Percentiles rank a stretch among this genome's conserved stretches.
These are phyloP conservation scores for Medicago ruthenica DNA, from an alignment of 306 rosid genomes.

Conservation along the genomic window DNA sequence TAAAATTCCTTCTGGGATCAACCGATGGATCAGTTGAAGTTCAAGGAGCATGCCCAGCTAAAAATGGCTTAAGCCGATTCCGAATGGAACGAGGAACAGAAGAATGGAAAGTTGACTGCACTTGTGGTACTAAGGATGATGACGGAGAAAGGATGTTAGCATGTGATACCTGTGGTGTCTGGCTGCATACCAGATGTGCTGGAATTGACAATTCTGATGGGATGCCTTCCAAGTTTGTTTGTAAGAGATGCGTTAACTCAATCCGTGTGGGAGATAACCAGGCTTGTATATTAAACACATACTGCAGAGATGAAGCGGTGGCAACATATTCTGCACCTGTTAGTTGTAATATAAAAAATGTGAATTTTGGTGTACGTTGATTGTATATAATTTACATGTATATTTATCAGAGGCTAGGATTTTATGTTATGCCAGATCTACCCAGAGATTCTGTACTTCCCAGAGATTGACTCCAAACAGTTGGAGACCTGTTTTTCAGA, in stretches of 20 bases:
- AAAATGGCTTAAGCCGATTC: conserved; percentile 59
- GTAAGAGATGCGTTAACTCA: conserved; percentile 33
- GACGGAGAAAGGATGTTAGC: conserved; percentile 84
- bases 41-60: conserved; percentile 59
- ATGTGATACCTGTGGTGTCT: conserved; percentile 77
- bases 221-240: conserved; percentile 59
- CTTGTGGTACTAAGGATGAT: conserved; percentile 77
- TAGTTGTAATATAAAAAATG: conserved; percentile 45
- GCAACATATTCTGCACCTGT: conserved; percentile 27
- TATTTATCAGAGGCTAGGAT: conserved; percentile 17
- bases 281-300: conserved; percentile 23
- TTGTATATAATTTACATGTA: conserved; percentile 41
- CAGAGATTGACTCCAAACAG: not conserved
- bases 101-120: conserved; percentile 73
- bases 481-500: conserved; percentile 23
- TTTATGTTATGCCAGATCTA: not conserved
- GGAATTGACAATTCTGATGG: conserved; percentile 56
- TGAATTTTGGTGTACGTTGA: conserved; percentile 59
- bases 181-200: conserved; percentile 81
- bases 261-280: conserved; percentile 8
- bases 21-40: conserved; percentile 47
- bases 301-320: conserved; percentile 54
- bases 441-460: not conserved
- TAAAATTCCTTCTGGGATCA: conserved; percentile 61
- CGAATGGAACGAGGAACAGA: conserved; percentile 76